A percentile compares a stretch with the other conserved stretches of the same genome.
Conservation (phyloP, 176 grass and related monocot genomes). For the Puya raimondii region DNA sequence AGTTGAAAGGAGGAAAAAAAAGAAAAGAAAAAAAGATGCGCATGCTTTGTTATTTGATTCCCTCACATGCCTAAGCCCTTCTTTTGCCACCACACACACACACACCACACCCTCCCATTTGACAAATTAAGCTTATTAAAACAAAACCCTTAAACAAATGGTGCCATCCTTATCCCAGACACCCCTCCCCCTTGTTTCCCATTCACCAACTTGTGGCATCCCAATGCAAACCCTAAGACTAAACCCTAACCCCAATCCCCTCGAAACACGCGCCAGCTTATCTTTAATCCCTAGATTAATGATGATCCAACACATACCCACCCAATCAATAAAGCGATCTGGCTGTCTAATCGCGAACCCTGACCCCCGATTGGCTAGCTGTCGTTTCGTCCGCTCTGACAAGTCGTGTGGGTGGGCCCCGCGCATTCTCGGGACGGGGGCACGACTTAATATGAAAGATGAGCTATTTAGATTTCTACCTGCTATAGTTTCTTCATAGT, state of each 20-base stretch:
- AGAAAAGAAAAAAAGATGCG: not conserved
- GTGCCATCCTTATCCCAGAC: slow-evolving; percentile 58
- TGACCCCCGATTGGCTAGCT: slow-evolving; percentile 5
- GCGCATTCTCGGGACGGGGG: no score
- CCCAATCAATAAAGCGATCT: no score
- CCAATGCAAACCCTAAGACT: slow-evolving; percentile 11
- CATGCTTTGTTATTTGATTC: slow-evolving; percentile 41
- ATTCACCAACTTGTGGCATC: slow-evolving; percentile 51
- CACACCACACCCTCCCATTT: not conserved
- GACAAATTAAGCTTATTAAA: not conserved
- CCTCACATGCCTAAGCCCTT: slow-evolving; percentile 35
- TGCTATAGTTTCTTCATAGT: no score
- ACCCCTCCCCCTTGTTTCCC: slow-evolving; percentile 65
- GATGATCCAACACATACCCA: no score
- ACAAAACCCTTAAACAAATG: slow-evolving; percentile 20
- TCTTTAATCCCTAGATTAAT: no score
- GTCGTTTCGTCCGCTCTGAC: slow-evolving; percentile 12
- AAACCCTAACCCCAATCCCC: slow-evolving; percentile 39
- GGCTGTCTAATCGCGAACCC: no score
- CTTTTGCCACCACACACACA: slow-evolving; percentile 22
- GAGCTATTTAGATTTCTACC: no score
- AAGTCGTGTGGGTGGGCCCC: no score
- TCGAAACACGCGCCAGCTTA: slow-evolving; percentile 10
- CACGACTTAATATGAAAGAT: no score
- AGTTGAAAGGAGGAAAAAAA: not conserved